A percentile compares a stretch with the other conserved stretches of the same genome.
These are phyloP conservation scores for Citrullus colocynthis DNA, from an alignment of 306 rosid species.

Conservation along the genomic window DNA sequence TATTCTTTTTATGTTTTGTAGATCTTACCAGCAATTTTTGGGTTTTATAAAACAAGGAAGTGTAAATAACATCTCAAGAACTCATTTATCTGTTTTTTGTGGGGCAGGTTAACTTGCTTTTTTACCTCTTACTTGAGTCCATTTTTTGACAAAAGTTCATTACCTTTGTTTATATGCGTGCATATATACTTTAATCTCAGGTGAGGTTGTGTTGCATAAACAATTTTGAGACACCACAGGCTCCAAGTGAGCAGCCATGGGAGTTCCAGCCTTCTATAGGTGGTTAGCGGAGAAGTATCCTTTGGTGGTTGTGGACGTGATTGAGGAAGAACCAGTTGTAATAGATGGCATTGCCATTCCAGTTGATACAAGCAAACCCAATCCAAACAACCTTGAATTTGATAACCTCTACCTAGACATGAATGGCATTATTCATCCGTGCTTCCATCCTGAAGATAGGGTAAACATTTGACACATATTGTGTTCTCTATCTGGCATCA, in stretches of 20 bases:
- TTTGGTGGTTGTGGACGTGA: slow-evolving; percentile 58
- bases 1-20: neutral
- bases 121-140: neutral
- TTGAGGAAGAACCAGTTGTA: slow-evolving; percentile 81
- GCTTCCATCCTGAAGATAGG: slow-evolving; percentile 97
- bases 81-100: neutral
- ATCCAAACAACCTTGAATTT: slow-evolving; percentile 75
- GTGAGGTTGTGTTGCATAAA: neutral
- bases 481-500: neutral
- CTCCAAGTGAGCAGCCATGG: slow-evolving; percentile 31
- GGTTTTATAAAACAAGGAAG: neutral
- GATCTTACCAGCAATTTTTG: neutral
- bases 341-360: slow-evolving; percentile 69
- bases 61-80: neutral
- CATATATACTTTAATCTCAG: neutral
- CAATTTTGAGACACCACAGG: neutral
- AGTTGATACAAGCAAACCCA: slow-evolving; percentile 66
- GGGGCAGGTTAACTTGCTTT: neutral
- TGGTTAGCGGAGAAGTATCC: slow-evolving; percentile 98
- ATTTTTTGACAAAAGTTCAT: neutral
- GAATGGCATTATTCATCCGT: slow-evolving; percentile 94
- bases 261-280: slow-evolving; percentile 91
- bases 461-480: slow-evolving; percentile 17
- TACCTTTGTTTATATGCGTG: neutral
- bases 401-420: slow-evolving; percentile 95